Percentiles rank a stretch among this genome's conserved stretches.
phyloP scores from a whole-genome alignment of 2,329 filamentous ascomycete species.

The Monosporascus cannonballus region DNA sequence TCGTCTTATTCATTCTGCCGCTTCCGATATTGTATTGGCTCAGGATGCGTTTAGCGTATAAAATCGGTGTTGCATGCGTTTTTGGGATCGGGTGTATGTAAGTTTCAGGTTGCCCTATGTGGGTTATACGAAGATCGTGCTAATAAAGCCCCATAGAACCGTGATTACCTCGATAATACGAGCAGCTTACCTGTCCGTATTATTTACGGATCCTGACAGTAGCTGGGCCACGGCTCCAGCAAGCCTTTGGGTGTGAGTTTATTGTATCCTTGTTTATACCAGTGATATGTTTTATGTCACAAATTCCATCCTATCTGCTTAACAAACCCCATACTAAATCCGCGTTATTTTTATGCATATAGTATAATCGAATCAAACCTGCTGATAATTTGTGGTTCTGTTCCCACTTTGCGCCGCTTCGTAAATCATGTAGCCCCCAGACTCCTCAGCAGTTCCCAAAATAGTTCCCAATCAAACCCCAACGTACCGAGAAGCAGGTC shows the following conservation, averaged over 20 bases:
- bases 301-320: no score
- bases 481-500: neutral
- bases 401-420: slow-evolving; percentile 22
- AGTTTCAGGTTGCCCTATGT: neutral
- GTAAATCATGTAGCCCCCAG: slow-evolving; percentile 17
- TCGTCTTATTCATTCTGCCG: slow-evolving; percentile 33
- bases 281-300: no score
- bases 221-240: slow-evolving; percentile 2
- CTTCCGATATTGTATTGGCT: slow-evolving; percentile 31
- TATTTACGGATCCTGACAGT: slow-evolving; percentile 1
- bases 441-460: neutral
- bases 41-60: slow-evolving; percentile 33
- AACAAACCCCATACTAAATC: neutral
- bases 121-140: neutral
- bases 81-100: slow-evolving; percentile 34
- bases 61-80: slow-evolving; percentile 29
- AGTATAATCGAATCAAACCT: slow-evolving; percentile 23
- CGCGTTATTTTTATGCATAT: neutral
- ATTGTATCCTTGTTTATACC: neutral
- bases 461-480: neutral
- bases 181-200: neutral
- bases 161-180: slow-evolving; percentile 5
- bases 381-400: slow-evolving; percentile 21
- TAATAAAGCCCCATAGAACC: neutral
- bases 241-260: slow-evolving; percentile 6